Evolutionary conservation across 108 stramenopile species (phyloP).

Genomic region (Nannochloropsis gaditana): DNA sequence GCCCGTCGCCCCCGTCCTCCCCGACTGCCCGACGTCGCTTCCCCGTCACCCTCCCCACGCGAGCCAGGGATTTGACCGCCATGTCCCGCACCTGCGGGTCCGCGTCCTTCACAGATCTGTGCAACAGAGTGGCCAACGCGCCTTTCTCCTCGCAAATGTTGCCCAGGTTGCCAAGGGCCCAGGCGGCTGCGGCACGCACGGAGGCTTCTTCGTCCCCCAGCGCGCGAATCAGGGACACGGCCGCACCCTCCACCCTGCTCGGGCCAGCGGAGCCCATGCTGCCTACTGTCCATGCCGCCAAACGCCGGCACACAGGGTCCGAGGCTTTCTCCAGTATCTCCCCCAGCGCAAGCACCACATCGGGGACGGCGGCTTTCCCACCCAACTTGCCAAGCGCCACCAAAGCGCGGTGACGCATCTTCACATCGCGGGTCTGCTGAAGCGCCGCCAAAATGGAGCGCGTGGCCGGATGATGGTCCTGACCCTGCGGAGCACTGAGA

Average conservation of each 20-base stretch:
- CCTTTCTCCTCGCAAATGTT: neutral
- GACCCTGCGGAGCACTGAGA: neutral
- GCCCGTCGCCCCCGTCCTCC: neutral
- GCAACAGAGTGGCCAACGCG: neutral
- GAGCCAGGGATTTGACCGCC: neutral
- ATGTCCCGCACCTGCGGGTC: neutral
- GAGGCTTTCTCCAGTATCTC: neutral
- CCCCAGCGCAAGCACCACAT: neutral
- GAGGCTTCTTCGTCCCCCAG: neutral
- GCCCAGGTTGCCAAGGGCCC: neutral
- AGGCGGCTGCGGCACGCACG: neutral
- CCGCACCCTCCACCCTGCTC: neutral
- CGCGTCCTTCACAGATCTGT: conserved; percentile 2
- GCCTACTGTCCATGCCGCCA: neutral
- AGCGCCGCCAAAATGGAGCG: neutral
- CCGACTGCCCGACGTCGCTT: neutral
- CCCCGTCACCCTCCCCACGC: neutral
- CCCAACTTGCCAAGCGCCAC: neutral
- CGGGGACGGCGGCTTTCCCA: neutral
- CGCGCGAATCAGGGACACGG: neutral
- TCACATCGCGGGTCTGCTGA: neutral
- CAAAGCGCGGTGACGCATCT: neutral
- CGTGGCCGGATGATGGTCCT: neutral
- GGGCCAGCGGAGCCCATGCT: neutral
- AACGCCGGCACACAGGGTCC: neutral